These are phyloP conservation scores for Cercospora sp. DNA, from an alignment of 2,329 filamentous ascomycete species.

Conservation along the genomic window DNA sequence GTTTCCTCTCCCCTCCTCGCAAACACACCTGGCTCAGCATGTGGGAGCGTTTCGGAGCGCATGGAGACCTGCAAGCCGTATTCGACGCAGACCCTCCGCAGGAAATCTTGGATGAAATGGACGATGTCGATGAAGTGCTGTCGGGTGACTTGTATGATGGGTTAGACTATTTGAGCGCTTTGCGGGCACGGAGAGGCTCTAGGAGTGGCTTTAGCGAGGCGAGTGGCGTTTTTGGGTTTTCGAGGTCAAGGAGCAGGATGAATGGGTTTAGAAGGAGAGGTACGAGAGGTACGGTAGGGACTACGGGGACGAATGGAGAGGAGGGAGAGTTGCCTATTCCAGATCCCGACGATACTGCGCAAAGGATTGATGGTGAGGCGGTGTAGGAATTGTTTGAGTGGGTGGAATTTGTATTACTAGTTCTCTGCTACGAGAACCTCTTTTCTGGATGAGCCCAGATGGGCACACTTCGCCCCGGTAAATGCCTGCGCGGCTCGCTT, in stretches of 20 bases:
- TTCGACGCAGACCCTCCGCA: conserved; percentile 71
- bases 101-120: conserved; percentile 48
- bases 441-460: too few relatives aligned
- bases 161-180: conserved; percentile 31
- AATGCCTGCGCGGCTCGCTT: too few relatives aligned
- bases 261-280: conserved; percentile 23
- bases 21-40: conserved; percentile 52
- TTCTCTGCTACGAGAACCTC: neutral
- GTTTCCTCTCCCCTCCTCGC: conserved; percentile 39
- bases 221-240: conserved; percentile 26
- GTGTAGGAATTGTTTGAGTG: neutral
- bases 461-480: too few relatives aligned
- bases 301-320: neutral
- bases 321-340: conserved; percentile 11
- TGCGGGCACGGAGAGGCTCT: conserved; percentile 34
- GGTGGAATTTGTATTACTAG: neutral
- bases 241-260: conserved; percentile 22
- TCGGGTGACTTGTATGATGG: conserved; percentile 46
- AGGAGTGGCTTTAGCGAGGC: conserved; percentile 30
- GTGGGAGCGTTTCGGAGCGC: conserved; percentile 69
- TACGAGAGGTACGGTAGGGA: neutral
- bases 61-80: conserved; percentile 70
- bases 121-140: conserved; percentile 51
- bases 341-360: conserved; percentile 13
- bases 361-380: conserved; percentile 10